Conservation (phyloP, 768 basidiomycete genomes). For the Lentinula aciculospora region DNA sequence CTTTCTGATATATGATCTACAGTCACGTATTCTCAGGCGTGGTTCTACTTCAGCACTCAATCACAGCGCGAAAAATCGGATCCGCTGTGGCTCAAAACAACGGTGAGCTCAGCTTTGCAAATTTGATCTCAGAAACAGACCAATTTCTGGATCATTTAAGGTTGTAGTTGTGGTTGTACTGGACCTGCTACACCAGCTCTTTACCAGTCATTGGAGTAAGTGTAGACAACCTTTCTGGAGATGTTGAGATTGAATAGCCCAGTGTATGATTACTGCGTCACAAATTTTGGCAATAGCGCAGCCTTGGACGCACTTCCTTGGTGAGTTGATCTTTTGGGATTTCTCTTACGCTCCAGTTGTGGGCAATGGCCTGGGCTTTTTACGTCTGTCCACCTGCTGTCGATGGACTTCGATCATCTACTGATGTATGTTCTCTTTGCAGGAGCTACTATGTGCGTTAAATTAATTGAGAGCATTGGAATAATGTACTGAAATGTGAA, state of each 20-base stretch:
- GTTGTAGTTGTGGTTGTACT: neutral
- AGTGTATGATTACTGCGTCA: slow-evolving; percentile 6
- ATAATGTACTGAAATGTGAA: neutral
- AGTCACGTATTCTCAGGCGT: slow-evolving; percentile 4
- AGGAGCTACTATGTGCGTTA: slow-evolving; percentile 6
- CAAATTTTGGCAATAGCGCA: neutral
- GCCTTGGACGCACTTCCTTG: neutral
- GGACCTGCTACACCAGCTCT: neutral
- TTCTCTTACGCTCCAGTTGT: too few relatives aligned
- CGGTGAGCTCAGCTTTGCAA: neutral
- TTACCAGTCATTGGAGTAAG: slow-evolving; percentile 4
- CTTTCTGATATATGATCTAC: too few relatives aligned
- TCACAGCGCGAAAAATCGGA: neutral
- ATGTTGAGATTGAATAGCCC: neutral
- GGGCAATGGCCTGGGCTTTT: too few relatives aligned
- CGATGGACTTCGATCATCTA: neutral
- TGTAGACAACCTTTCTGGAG: neutral
- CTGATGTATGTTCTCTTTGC: neutral
- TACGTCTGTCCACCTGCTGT: too few relatives aligned
- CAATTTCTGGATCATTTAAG: neutral
- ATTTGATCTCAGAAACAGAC: too few relatives aligned
- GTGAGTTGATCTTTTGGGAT: neutral
- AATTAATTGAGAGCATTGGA: neutral
- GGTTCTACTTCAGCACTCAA: slow-evolving; percentile 8
- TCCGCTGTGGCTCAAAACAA: neutral